Conservation (phyloP, 345 rosid genomes). For the Geranium rotundifolium region DNA sequence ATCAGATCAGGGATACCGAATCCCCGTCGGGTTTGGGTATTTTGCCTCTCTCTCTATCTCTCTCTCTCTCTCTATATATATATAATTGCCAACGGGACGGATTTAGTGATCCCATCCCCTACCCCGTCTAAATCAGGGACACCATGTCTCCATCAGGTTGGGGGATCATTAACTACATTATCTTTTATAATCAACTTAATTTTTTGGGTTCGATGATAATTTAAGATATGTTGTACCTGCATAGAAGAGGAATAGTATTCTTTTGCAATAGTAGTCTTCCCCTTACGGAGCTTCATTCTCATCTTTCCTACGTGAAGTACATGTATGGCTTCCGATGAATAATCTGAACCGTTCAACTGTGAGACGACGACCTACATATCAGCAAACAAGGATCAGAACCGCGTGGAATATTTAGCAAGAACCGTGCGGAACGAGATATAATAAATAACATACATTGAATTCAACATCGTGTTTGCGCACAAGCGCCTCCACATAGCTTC, state of each 20-base stretch:
- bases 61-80: too few relatives aligned
- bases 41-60: too few relatives aligned
- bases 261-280: slow-evolving; percentile 58
- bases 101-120: too few relatives aligned
- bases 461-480: slow-evolving; percentile 81
- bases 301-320: slow-evolving; percentile 82
- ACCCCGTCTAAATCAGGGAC: too few relatives aligned
- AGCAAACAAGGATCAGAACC: slow-evolving; percentile 2
- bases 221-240: slow-evolving; percentile 45
- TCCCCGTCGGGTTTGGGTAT: too few relatives aligned
- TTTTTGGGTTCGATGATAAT: not conserved
- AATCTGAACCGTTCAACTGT: slow-evolving; percentile 62
- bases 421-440: too few relatives aligned
- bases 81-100: too few relatives aligned
- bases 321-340: slow-evolving; percentile 70
- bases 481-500: slow-evolving; percentile 91
- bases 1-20: too few relatives aligned
- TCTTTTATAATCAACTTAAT: too few relatives aligned
- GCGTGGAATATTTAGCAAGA: not conserved
- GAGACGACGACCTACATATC: slow-evolving; percentile 59
- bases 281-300: slow-evolving; percentile 90
- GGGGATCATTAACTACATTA: too few relatives aligned
- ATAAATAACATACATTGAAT: slow-evolving; percentile 50
- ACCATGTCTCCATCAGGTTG: not conserved
- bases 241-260: slow-evolving; percentile 78